These are phyloP conservation scores for Mrakia hoshinonis DNA, from an alignment of 768 basidiomycete species.

Conservation along the genomic window DNA sequence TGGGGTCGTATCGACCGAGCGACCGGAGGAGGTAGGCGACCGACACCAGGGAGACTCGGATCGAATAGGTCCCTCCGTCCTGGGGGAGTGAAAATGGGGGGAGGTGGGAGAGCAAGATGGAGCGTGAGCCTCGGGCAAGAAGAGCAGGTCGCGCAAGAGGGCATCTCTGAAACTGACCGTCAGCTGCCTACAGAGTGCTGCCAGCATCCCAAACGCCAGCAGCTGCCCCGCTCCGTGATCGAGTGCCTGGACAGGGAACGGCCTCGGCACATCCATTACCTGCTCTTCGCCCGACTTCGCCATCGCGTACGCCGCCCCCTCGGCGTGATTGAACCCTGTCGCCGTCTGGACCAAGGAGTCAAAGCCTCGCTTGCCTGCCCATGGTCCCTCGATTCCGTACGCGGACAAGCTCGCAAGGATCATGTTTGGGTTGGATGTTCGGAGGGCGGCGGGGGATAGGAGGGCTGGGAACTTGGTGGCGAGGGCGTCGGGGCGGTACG, in stretches of 20 bases:
- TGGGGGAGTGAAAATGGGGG: background rate
- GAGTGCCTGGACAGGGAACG: conserved; percentile 53
- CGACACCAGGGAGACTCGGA: conserved; percentile 53
- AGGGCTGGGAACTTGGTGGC: conserved; percentile 43
- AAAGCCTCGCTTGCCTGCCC: conserved; percentile 52
- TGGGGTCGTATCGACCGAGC: conserved; percentile 42
- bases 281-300: conserved; percentile 36
- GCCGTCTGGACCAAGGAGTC: conserved; percentile 60
- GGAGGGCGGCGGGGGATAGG: conserved; percentile 39
- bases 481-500: conserved; percentile 49
- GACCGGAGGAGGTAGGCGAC: conserved; percentile 54
- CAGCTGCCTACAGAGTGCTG: conserved; percentile 51
- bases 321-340: conserved; percentile 54
- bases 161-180: conserved; percentile 40
- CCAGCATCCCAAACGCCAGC: conserved; percentile 53
- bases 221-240: conserved; percentile 57
- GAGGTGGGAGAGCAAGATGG: background rate
- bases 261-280: conserved; percentile 33
- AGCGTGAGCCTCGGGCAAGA: background rate
- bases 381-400: conserved; percentile 55
- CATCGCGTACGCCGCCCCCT: conserved; percentile 46
- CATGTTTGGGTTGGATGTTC: conserved; percentile 30
- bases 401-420: conserved; percentile 50
- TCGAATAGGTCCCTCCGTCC: conserved; percentile 53
- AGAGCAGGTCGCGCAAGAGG: background rate